Evolutionary conservation across 148 eudicot species (phyloP).

Genomic region (Amaranthus hypochondriacus): DNA sequence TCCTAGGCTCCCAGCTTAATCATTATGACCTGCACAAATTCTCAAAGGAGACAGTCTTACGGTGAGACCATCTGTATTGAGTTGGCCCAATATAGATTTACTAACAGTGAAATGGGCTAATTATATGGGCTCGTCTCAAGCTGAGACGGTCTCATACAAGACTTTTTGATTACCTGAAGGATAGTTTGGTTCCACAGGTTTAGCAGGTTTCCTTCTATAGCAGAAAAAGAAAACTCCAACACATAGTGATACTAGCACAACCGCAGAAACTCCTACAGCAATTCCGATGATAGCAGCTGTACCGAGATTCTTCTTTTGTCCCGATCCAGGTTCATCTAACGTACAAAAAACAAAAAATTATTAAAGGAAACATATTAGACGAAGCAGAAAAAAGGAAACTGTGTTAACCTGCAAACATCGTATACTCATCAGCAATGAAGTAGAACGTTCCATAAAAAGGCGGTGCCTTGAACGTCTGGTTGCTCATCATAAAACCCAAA

Average conservation of each 20-base stretch:
- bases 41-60: too few species aligned
- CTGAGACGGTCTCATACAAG: too few species aligned
- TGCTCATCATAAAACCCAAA: conserved; percentile 31
- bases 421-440: conserved; percentile 23
- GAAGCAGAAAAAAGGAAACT: neutral
- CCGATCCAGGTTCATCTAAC: neutral
- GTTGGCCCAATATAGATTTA: too few species aligned
- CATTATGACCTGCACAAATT: too few species aligned
- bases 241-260: neutral
- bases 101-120: too few species aligned
- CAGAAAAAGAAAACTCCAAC: neutral
- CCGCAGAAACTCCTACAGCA: neutral
- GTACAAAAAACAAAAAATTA: neutral
- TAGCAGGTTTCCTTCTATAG: neutral
- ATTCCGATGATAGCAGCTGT: conserved; percentile 1
- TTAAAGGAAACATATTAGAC: neutral
- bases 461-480: conserved; percentile 35
- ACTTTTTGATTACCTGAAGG: neutral
- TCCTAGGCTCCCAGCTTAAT: too few species aligned
- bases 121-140: too few species aligned
- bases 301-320: neutral
- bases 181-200: neutral
- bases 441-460: conserved; percentile 25
- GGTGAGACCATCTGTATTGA: too few species aligned
- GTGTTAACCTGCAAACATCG: conserved; percentile 18